A percentile compares a stretch with the other conserved stretches of the same genome.
These are phyloP conservation scores for Arctostaphylos glauca DNA, from an alignment of 148 eudicot species.

Conservation along the genomic window DNA sequence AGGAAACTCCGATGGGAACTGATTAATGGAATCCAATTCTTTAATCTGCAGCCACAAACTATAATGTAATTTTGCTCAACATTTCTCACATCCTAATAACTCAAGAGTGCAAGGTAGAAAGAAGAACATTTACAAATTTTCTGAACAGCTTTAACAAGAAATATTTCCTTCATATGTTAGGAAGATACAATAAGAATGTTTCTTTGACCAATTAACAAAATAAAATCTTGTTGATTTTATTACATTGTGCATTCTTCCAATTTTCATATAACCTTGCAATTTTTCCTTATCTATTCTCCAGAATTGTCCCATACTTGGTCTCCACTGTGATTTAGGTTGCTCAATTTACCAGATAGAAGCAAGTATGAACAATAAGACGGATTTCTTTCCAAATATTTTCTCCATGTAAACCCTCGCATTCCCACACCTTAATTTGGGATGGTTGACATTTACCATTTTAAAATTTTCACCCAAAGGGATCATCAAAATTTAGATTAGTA, in stretches of 20 bases:
- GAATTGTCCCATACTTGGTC: neutral
- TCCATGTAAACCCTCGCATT: neutral
- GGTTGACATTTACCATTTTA: neutral
- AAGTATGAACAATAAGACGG: neutral
- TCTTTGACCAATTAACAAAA: neutral
- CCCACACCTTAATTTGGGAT: neutral
- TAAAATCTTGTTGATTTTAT: no score
- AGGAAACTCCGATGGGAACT: conserved; percentile 36
- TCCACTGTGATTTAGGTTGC: neutral
- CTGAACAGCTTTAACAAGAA: neutral
- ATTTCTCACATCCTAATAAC: conserved; percentile 11
- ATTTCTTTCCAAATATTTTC: neutral
- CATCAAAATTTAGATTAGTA: neutral
- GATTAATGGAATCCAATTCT: conserved; percentile 47
- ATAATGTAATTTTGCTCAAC: conserved; percentile 17
- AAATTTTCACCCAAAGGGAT: neutral
- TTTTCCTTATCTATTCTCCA: neutral
- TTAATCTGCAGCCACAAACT: conserved; percentile 54
- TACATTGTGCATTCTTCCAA: neutral
- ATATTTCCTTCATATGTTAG: neutral
- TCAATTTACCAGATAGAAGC: neutral
- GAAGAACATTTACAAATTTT: neutral
- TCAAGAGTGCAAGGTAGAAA: neutral
- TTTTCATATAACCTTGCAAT: neutral
- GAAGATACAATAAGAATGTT: neutral